Evolutionary conservation across 345 rosid species (phyloP).

Genomic region (Diplotaxis tenuifolia): DNA sequence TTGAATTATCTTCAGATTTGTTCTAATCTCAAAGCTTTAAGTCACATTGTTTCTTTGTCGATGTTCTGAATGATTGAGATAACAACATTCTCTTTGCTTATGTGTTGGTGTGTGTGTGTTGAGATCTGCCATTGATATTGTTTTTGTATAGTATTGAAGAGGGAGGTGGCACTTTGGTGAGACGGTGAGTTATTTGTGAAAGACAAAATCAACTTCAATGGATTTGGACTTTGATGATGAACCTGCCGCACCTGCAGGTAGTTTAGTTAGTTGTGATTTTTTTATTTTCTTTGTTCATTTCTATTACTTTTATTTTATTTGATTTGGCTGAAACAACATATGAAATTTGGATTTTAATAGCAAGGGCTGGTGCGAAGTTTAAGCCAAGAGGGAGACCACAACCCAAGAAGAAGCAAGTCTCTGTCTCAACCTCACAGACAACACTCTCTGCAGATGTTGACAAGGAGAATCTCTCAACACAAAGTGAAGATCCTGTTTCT

Average conservation of each 20-base stretch:
- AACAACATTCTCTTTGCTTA: background rate
- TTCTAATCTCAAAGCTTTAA: background rate
- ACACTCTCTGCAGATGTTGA: background rate
- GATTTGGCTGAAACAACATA: slow-evolving; percentile 1
- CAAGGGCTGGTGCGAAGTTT: slow-evolving; percentile 37
- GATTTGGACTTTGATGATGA: slow-evolving; percentile 37
- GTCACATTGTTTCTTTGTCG: background rate
- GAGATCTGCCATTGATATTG: slow-evolving; percentile 14
- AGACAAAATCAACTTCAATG: background rate
- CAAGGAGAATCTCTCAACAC: slow-evolving; percentile 3
- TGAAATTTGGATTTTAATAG: slow-evolving; percentile 10
- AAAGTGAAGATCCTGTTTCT: background rate
- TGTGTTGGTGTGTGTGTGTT: background rate
- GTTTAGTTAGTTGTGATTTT: background rate
- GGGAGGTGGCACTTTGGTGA: slow-evolving; percentile 6
- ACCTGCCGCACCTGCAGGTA: slow-evolving; percentile 26
- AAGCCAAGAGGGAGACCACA: slow-evolving; percentile 37
- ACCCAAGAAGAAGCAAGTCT: slow-evolving; percentile 24
- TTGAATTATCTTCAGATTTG: background rate
- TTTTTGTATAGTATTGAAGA: background rate
- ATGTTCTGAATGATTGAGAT: slow-evolving; percentile 6
- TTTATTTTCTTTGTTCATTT: slow-evolving; percentile 1
- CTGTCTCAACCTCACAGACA: slow-evolving; percentile 24
- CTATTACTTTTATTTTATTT: background rate
- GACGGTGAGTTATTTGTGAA: background rate